Evolutionary conservation across 202 grass and related monocot species (phyloP), one percentile per base, ranked within the genome.

Genomic region (Schoenoplectus tabernaemontani): DNA sequence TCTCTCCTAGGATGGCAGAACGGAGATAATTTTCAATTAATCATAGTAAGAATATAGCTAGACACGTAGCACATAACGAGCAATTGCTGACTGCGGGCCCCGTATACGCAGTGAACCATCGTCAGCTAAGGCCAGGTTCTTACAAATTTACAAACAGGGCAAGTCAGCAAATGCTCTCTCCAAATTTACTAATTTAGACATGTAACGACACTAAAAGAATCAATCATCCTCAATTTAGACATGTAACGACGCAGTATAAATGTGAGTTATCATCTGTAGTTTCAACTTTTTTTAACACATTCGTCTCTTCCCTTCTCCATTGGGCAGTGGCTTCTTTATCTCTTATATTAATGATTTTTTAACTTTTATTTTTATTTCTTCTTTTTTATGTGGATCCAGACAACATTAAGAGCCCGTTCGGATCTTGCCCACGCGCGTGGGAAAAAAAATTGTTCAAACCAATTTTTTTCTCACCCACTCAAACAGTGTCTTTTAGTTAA

Each of bases 301-400:
- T 66, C 23, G 41, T 23, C 39, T 62, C n/a, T 48, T 66, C 37
- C 58, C 59, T 30, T 64, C 78, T 80, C 78, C 78, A 80, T 80
- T 80, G 59, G 78, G 39, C 59, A 64, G 57, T 17, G 8, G 16
- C 34, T 51, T 22, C n/a, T 64, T 2, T 43, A 39, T 79, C 41
- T 63, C 7, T 46, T 62, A 24, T 80, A 32, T 48, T 66, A 80
- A 44, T 63, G 20, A 73, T 66, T 56, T 78, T 84, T 61, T 4
- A 17, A 38, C 58, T 78, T 65, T 76, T 20, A 4, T 36, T 65
- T 20, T 42, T 38, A 5, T 41, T 67, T 23, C 32, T 65, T 64
- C 15, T 42, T 57, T 69, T 84, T 83, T 69, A 19, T 77, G 73
- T 78, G 68, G 70, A 84, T 76, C 73, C 59, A 80, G 78, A 44